phyloP scores from a whole-genome alignment of 257 asterid genomes.

The Nicotiana benthamiana region DNA sequence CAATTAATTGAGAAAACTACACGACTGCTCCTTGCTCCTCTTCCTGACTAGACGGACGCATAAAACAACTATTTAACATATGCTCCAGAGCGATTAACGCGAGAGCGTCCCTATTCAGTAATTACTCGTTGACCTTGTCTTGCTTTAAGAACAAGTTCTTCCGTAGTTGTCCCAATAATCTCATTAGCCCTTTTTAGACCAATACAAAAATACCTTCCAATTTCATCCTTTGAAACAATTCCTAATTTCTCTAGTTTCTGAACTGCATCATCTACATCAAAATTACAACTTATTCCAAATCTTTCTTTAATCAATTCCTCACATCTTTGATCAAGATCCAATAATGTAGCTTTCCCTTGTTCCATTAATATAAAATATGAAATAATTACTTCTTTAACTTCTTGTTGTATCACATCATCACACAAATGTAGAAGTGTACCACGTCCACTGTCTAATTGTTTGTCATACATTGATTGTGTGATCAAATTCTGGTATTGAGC shows the following conservation, averaged over 20 bases:
- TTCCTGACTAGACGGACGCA: too few relatives aligned
- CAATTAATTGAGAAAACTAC: too few relatives aligned
- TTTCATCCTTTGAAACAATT: conserved; percentile 66
- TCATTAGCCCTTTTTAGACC: conserved; percentile 91
- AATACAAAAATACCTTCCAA: conserved; percentile 74
- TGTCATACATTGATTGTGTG: conserved; percentile 96
- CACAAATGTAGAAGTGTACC: conserved; percentile 97
- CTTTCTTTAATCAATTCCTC: conserved; percentile 86
- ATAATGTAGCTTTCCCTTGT: conserved; percentile 83
- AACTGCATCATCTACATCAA: conserved; percentile 94
- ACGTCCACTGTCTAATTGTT: conserved; percentile 90
- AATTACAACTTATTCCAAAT: conserved; percentile 72
- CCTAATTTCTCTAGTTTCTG: conserved; percentile 85
- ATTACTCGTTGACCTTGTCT: conserved; percentile 34
- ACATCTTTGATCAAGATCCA: conserved; percentile 85
- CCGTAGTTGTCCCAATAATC: conserved; percentile 91
- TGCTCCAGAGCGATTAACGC: too few relatives aligned
- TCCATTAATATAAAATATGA: conserved; percentile 92
- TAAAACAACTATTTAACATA: too few relatives aligned
- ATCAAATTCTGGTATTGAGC: conserved; percentile 78
- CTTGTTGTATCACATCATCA: conserved; percentile 96
- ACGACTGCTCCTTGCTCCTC: too few relatives aligned
- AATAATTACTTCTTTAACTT: conserved; percentile 93
- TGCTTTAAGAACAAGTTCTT: conserved; percentile 85
- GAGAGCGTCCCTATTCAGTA: neutral